These are phyloP conservation scores for Fragosphaeria purpurea DNA, from an alignment of 2,329 filamentous ascomycete species.

Conservation along the genomic window DNA sequence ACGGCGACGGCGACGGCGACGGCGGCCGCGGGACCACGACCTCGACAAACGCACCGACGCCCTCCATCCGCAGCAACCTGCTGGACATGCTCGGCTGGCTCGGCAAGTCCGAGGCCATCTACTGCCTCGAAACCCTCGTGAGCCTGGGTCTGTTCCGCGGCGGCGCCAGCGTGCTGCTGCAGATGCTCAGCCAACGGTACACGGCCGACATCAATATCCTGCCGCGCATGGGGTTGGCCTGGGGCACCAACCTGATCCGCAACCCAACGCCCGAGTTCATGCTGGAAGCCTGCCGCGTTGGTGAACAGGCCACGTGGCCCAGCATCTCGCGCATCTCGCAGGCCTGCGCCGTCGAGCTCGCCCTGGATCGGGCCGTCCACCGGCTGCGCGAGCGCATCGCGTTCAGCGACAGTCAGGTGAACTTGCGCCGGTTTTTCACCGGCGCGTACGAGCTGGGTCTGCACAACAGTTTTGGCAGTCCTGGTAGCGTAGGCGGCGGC, in stretches of 20 bases:
- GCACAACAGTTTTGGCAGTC: conserved; percentile 1
- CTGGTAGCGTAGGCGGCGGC: background rate
- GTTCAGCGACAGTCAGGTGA: conserved; percentile 56
- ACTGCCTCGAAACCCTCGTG: conserved; percentile 69
- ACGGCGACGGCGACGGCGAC: no score
- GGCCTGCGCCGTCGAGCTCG: conserved; percentile 79
- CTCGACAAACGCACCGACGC: background rate
- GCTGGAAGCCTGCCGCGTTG: conserved; percentile 63
- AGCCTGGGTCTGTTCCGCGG: conserved; percentile 76
- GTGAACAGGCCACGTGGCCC: conserved; percentile 86
- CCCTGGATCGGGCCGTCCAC: conserved; percentile 67
- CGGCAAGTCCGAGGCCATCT: conserved; percentile 69
- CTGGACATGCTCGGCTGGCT: conserved; percentile 58
- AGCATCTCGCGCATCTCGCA: conserved; percentile 78
- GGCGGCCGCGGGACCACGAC: background rate
- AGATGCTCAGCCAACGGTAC: conserved; percentile 81
- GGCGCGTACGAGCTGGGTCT: conserved; percentile 21
- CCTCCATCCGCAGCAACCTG: conserved; percentile 31
- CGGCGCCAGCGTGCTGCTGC: conserved; percentile 64
- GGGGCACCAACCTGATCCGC: conserved; percentile 55
- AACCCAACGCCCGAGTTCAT: conserved; percentile 87
- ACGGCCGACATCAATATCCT: conserved; percentile 86
- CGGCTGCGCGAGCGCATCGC: conserved; percentile 56
- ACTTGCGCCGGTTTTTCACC: conserved; percentile 39
- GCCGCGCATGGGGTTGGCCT: conserved; percentile 16